These are phyloP conservation scores for Singerocomus inundabilis DNA, from an alignment of 1,284 basidiomycete genomes.

Conservation along the genomic window DNA sequence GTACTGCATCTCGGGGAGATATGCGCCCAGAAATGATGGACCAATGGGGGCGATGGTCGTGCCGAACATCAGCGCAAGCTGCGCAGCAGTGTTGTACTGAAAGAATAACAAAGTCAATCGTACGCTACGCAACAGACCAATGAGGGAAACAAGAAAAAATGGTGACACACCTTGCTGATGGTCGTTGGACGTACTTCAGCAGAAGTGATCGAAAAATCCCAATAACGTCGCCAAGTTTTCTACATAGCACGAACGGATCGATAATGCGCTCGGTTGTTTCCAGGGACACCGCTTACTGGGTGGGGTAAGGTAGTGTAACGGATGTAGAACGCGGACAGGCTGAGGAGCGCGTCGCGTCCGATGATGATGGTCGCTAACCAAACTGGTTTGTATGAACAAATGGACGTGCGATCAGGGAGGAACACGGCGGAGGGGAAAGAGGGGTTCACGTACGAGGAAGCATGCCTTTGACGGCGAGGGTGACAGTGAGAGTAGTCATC, in stretches of 20 bases:
- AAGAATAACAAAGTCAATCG: not conserved
- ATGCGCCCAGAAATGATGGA: slow-evolving; percentile 55
- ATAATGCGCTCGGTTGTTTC: not conserved
- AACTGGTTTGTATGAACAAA: slow-evolving; percentile 46
- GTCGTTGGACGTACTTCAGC: slow-evolving; percentile 89
- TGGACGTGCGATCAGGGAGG: not conserved
- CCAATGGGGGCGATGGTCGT: slow-evolving; percentile 86
- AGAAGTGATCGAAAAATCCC: slow-evolving; percentile 93
- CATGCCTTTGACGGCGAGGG: slow-evolving; percentile 79
- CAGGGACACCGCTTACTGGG: slow-evolving; percentile 58
- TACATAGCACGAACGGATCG: slow-evolving; percentile 31
- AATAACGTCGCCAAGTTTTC: slow-evolving; percentile 93
- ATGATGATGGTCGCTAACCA: slow-evolving; percentile 85
- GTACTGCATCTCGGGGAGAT: slow-evolving; percentile 65
- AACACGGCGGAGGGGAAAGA: not conserved
- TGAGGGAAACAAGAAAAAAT: not conserved
- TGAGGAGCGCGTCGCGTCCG: slow-evolving; percentile 85
- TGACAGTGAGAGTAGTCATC: slow-evolving; percentile 92
- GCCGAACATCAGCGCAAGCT: slow-evolving; percentile 85
- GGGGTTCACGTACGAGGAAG: slow-evolving; percentile 66
- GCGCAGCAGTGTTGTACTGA: slow-evolving; percentile 90
- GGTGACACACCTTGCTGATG: slow-evolving; percentile 76
- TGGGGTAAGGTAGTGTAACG: slow-evolving; percentile 86
- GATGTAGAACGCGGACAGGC: slow-evolving; percentile 91
- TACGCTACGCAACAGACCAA: not conserved